Percentiles rank a stretch among this genome's conserved stretches.
These are phyloP conservation scores for Jasminum sambac DNA, from an alignment of 257 asterid genomes.

Conservation along the genomic window DNA sequence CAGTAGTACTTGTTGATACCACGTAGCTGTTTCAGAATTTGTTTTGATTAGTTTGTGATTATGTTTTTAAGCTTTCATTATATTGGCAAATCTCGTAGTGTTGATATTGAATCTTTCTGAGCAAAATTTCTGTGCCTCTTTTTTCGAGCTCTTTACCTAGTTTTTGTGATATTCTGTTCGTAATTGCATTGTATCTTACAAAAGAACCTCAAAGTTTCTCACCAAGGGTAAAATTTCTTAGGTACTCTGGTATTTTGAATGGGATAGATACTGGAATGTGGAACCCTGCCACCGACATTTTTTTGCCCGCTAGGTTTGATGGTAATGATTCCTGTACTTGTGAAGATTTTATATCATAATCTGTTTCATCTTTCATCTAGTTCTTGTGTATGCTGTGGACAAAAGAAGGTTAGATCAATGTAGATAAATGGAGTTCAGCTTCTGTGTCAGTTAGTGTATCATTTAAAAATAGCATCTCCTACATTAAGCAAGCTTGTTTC, in stretches of 20 bases:
- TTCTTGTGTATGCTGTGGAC: background rate
- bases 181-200: background rate
- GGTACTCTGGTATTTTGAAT: conserved; percentile 80
- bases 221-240: conserved; percentile 25
- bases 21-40: background rate
- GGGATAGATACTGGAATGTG: conserved; percentile 81
- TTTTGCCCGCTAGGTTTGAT: conserved; percentile 80
- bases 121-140: background rate
- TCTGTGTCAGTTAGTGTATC: background rate
- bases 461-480: background rate
- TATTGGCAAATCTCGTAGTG: background rate
- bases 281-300: conserved; percentile 80
- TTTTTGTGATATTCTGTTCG: background rate
- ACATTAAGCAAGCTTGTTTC: background rate
- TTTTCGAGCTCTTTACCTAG: background rate
- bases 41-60: background rate
- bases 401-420: background rate
- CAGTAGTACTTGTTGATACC: background rate
- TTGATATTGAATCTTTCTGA: background rate
- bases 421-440: background rate
- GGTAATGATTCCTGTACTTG: conserved; percentile 46
- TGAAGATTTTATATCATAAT: conserved; percentile 15
- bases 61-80: background rate
- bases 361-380: conserved; percentile 12
- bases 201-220: conserved; percentile 7